Evolutionary conservation across 2,329 filamentous ascomycete genomes (phyloP), one percentile per base, ranked within the genome.

Genomic region (Colletotrichum liaoningense): DNA sequence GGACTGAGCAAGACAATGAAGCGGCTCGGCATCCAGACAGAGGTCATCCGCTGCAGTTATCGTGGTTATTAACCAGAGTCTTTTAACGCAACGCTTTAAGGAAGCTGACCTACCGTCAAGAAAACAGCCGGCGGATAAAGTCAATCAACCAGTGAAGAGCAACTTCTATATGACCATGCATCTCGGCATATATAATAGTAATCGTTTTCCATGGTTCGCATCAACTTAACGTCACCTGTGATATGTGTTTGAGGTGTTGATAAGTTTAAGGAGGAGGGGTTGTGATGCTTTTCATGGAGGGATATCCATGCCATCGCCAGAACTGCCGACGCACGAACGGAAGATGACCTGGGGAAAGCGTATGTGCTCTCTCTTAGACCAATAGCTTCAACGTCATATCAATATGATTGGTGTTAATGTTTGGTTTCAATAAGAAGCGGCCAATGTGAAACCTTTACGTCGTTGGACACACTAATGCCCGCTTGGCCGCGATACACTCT

Each of bases 21-120:
- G 19, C 1, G 3, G 42, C 3, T 49, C 6, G 19, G 42, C 42
- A 49, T 4, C 9, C 1, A 49, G 42, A 2, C 6, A 28, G 8
- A 26, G 26, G 11, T 22, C 9, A 57, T 6, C 6, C 58, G 19
- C 6, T 14, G 30, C 5, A 22, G 1, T 14, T 28, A 8, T 42
- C 8, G 5, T 12, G 30, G 22, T 11, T 11, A 5, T 22, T 5
- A 28, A 46, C 6, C 30, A 5, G 8, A 42, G 19, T 16, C n/a
- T 24, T 54, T 19, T 12, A 16, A 22, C 62, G n/a, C 26, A 28
- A 24, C 28, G 46, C 30, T n/a, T 3, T 24, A 59, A 54, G 49
- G 42, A 49, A 16, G 49, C 42, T 63, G 16, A 63, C 35, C n/a
- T 63, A 49, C 81, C 80, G 1, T 77, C 75, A 12, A 62, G 73